Evolutionary conservation across 176 grass and related monocot species (phyloP).

Genomic region (Phyllostachys edulis): DNA sequence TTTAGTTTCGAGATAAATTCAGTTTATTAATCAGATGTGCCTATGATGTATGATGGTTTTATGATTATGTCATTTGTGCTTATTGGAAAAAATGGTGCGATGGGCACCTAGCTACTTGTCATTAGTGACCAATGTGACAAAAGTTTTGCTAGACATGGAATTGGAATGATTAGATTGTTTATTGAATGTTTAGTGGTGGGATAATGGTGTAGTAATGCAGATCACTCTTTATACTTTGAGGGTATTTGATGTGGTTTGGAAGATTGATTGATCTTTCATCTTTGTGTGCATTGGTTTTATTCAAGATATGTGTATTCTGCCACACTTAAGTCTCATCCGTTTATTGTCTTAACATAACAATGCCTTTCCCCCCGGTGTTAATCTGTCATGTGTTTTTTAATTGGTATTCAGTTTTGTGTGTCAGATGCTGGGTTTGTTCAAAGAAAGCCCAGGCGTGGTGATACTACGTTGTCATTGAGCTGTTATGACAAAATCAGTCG

Average conservation of each 20-base stretch:
- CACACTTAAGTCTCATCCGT: background rate
- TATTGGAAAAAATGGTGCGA: background rate
- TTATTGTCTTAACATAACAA: background rate
- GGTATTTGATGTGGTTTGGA: background rate
- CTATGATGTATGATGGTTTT: background rate
- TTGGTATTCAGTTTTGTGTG: background rate
- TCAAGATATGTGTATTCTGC: background rate
- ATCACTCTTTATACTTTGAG: background rate
- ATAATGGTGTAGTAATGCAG: background rate
- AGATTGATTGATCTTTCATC: background rate
- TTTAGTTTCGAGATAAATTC: background rate
- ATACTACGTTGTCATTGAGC: constrained; percentile 80
- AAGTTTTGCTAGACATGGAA: background rate
- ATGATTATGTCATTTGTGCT: background rate
- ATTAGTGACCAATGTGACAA: background rate
- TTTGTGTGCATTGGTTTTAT: background rate
- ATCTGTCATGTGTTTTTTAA: background rate
- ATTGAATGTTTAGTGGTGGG: background rate
- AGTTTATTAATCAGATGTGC: background rate
- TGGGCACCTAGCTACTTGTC: background rate
- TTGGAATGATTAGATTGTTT: background rate
- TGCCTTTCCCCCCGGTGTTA: background rate
- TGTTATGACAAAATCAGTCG: constrained; percentile 88
- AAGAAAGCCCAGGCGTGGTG: constrained; percentile 78
- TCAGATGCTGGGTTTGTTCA: constrained; percentile 50